Percentiles rank a stretch among this genome's conserved stretches.
Conservation (phyloP, 805 yeast species). For the Saccharomycopsis fibuligera region DNA sequence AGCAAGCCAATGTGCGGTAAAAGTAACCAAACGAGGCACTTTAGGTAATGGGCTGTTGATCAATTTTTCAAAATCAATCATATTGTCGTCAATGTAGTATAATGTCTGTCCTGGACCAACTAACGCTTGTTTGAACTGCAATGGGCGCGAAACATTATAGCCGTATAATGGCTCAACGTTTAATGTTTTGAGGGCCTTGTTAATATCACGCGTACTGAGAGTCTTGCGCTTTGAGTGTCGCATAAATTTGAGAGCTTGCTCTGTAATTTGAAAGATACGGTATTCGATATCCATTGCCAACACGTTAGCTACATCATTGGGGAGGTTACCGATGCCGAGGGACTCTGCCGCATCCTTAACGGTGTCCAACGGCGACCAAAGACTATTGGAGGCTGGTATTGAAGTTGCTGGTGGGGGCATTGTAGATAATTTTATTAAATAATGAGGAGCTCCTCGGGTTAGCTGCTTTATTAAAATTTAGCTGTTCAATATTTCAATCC, state of each 20-base stretch:
- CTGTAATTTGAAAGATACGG: slow-evolving; percentile 89
- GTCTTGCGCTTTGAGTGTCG: slow-evolving; percentile 84
- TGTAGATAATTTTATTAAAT: too few relatives aligned
- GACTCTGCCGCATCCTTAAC: slow-evolving; percentile 94
- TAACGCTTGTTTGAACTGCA: slow-evolving; percentile 79
- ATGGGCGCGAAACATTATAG: slow-evolving; percentile 51
- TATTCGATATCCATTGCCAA: slow-evolving; percentile 99
- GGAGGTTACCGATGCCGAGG: slow-evolving; percentile 67
- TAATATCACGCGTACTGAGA: slow-evolving; percentile 74
- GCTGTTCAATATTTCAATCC: too few relatives aligned
- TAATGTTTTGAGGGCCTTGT: slow-evolving; percentile 72
- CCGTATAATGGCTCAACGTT: slow-evolving; percentile 95
- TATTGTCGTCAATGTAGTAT: slow-evolving; percentile 88
- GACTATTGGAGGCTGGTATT: slow-evolving; percentile 71
- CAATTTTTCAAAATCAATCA: slow-evolving; percentile 87
- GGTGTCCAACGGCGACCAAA: slow-evolving; percentile 97
- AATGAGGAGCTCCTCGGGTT: too few relatives aligned
- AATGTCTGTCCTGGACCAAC: slow-evolving; percentile 90
- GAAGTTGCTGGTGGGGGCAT: slow-evolving; percentile 13
- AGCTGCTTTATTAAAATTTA: too few relatives aligned
- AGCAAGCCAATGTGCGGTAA: slow-evolving; percentile 96
- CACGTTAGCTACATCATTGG: slow-evolving; percentile 90
- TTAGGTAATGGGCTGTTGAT: slow-evolving; percentile 92
- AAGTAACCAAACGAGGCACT: slow-evolving; percentile 87
- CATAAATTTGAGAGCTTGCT: slow-evolving; percentile 94